Base-by-base conservation (phyloP, 1,284 basidiomycete genomes). In the Fomitopsis palustris region DNA sequence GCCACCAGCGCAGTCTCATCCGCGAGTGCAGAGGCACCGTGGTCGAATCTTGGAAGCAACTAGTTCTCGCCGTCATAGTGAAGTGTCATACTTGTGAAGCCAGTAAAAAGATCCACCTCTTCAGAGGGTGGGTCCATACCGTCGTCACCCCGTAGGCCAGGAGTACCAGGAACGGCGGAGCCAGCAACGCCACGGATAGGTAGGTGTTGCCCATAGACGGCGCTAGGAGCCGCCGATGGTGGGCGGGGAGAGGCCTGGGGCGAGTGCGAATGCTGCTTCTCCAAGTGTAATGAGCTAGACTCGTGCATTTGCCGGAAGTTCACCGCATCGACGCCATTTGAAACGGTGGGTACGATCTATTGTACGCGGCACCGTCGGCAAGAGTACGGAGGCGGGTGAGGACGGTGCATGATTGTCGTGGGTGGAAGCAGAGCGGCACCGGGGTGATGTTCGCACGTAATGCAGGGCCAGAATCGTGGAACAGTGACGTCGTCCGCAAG, bases 241-340 rank as follows among this genome's bases (percentile, higher is more conserved):
- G 52, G 49, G 51, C 43, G 55, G 35, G 55, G 47, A 9, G 85
- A 79, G 21, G 56, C 58, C 21, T 61, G 52, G 12, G 64, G 61
- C n/a, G 63, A 61, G n/a, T 61, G 57, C 55, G 63, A 56, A 42
- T 67, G 62, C 62, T 75, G 72, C 61, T 82, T 82, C 66, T 95
- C 94, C 64, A 98, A 84, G 73, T 98, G 93, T 68, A 98, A 80
- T 62, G 92, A 95, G 64, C 87, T 86, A 51, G 90, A 93, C 76
- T 98, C 96, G 65, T 94, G 88, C 69, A 98, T 80, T 58, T 90
- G 85, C 53, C 95, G 87, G 80, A 96, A 97, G 77, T 97, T 96
- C 74, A 90, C 86, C 29, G 92, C 90, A 70, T 96, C 95, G 61
- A 85, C 76, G 49, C 91, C 94, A 68, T 92, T 93, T 53, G 90